Base-by-base conservation (phyloP, 768 basidiomycete genomes). In the Serendipita sp. region DNA sequence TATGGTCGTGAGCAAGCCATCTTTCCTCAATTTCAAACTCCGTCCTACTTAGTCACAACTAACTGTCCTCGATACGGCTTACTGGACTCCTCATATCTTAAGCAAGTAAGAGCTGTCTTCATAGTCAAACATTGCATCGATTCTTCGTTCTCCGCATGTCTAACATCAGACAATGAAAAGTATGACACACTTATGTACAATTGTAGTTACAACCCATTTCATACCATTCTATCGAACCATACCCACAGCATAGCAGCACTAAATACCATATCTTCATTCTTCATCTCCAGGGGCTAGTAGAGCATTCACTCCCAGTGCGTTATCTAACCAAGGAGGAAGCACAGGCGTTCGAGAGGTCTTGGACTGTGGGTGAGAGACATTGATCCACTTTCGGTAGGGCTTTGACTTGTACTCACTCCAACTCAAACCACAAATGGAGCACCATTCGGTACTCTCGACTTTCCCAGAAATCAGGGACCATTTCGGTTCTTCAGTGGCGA, bases 81-180 rank as follows among this genome's bases (percentile, higher is more conserved):
- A 24, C 24, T 24, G 24, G 24, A 24, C 24, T 24, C 24, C 24
- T 24, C 24, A 24, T 24, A 24, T 24, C 24, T 24, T 24, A 13
- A 41, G 41, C 41, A 41, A 41, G 7, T 41, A 5, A 41, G 41
- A 41, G 41, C 41, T 41, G 77, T 80, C 69, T 79, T 78, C 41
- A 86, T 24, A 24, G 24, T 24, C 24, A 24, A 24, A 24, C 24
- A 24, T 24, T 24, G 24, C 24, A 24, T 24, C 24, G 24, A 24
- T 24, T 24, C 24, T 24, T 24, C 24, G 24, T 24, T 24, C 24
- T 24, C 24, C 24, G 24, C 24, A 24, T 24, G 24, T 24, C 24
- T 24, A 24, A 24, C 24, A 24, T 24, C 24, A 24, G 24, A 24
- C 24, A 24, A 24, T 24, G 24, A 24, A 24, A 24, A 24, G 24